Conservation (phyloP, 2,329 filamentous ascomycete genomes). For the Phialophora chinensis region DNA sequence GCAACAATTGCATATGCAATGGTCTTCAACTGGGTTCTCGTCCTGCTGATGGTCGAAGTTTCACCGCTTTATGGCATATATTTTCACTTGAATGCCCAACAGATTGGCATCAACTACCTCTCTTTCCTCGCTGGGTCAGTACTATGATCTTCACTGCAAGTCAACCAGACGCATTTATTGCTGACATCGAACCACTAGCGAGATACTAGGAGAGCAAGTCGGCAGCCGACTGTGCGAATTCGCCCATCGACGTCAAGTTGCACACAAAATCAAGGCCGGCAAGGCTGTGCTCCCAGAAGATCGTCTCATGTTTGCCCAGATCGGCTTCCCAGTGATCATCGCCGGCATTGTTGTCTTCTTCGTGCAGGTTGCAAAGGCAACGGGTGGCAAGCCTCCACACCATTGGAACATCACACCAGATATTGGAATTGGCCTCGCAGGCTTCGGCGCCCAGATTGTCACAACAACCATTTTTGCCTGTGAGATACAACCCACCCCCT, state of each 20-base stretch:
- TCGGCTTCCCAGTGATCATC: slow-evolving; percentile 5
- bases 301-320: slow-evolving; percentile 2
- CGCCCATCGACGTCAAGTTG: not conserved
- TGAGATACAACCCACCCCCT: not conserved
- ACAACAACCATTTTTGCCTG: slow-evolving; percentile 1
- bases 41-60: not conserved
- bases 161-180: not conserved
- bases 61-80: slow-evolving; percentile 1
- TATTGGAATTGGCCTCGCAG: slow-evolving; percentile 5
- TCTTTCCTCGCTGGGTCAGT: slow-evolving; percentile 5
- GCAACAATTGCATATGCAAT: slow-evolving; percentile 7
- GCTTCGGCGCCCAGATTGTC: slow-evolving; percentile 12
- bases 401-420: slow-evolving; percentile 15
- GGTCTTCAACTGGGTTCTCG: slow-evolving; percentile 9
- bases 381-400: too few species aligned
- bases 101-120: slow-evolving; percentile 10
- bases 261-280: not conserved
- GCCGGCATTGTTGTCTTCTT: slow-evolving; percentile 4
- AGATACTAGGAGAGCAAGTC: slow-evolving; percentile 6
- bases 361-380: slow-evolving; percentile 4
- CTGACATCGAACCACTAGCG: not conserved
- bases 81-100: slow-evolving; percentile 1
- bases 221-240: slow-evolving; percentile 1
- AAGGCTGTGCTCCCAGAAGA: not conserved
- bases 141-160: too few species aligned